Conservation (phyloP, 352 stramenopile species). For the Pythium pectinolyticum region DNA sequence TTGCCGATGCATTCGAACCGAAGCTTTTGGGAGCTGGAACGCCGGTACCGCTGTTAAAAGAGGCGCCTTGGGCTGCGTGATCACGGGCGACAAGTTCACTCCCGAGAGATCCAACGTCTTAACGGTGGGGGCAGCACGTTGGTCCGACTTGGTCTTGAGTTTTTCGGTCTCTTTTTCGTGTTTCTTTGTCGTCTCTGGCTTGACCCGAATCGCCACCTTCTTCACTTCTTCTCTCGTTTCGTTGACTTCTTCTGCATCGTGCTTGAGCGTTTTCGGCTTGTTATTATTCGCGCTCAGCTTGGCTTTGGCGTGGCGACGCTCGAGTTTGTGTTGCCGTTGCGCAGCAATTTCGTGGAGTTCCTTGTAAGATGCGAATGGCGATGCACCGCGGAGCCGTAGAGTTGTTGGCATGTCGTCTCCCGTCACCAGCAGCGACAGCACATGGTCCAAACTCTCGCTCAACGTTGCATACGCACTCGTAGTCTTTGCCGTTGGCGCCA, state of each 20-base stretch:
- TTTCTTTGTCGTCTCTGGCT: neutral
- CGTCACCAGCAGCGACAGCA: slow-evolving; percentile 33
- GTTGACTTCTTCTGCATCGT: slow-evolving; percentile 30
- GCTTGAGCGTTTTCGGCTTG: slow-evolving; percentile 28
- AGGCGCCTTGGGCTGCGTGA: slow-evolving; percentile 15
- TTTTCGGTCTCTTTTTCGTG: neutral
- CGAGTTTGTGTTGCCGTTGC: slow-evolving; percentile 29
- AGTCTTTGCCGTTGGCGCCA: neutral
- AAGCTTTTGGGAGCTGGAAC: neutral
- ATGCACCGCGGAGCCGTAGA: slow-evolving; percentile 6
- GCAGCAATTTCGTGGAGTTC: slow-evolving; percentile 25
- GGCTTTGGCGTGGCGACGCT: slow-evolving; percentile 23
- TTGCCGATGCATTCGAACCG: neutral
- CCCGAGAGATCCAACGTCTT: slow-evolving; percentile 26
- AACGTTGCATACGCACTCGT: slow-evolving; percentile 42
- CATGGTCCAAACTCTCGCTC: slow-evolving; percentile 53
- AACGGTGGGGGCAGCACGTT: neutral
- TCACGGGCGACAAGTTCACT: slow-evolving; percentile 22
- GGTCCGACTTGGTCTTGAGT: neutral
- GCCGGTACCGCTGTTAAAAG: neutral
- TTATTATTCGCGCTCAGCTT: slow-evolving; percentile 23
- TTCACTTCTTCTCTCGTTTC: slow-evolving; percentile 13
- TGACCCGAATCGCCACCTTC: neutral
- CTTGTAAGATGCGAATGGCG: slow-evolving; percentile 24
- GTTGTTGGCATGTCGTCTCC: slow-evolving; percentile 23